Evolutionary conservation across 345 rosid genomes (phyloP).

Genomic region (Stellera chamaejasme): DNA sequence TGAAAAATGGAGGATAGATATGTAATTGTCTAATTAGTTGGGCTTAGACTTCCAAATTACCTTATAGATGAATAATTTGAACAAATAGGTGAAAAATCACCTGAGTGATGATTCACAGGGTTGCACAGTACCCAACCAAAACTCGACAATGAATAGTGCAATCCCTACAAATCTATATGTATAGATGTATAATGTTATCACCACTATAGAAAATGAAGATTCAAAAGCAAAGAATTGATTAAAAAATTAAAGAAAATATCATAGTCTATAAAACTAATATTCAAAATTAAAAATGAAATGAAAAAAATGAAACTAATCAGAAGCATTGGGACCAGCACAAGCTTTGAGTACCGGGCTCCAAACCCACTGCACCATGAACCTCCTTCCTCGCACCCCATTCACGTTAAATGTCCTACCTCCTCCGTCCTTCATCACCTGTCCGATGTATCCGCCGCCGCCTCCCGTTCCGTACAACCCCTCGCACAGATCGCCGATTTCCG

Average conservation of each 20-base stretch:
- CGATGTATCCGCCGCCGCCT: conserved; percentile 89
- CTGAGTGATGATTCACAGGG: no score
- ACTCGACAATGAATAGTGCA: no score
- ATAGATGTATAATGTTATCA: no score
- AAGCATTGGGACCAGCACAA: conserved; percentile 75
- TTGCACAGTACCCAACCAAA: no score
- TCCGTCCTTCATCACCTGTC: conserved; percentile 70
- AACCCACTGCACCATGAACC: conserved; percentile 81
- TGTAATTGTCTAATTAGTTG: no score
- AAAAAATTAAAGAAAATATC: background rate
- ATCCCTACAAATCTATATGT: no score
- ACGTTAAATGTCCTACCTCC: conserved; percentile 58
- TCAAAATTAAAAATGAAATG: conserved; percentile 10
- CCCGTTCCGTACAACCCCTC: conserved; percentile 94
- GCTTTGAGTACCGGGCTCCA: conserved; percentile 82
- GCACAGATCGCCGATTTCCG: conserved; percentile 79
- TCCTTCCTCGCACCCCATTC: conserved; percentile 66
- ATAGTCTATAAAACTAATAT: conserved; percentile 1
- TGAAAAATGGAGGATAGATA: no score
- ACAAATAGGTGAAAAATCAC: no score
- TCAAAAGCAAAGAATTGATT: conserved; percentile 9
- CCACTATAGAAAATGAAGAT: conserved; percentile 2
- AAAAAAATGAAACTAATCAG: conserved; percentile 26
- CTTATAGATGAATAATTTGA: no score
- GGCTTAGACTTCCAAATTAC: no score